A percentile compares a stretch with the other conserved stretches of the same genome.
These are phyloP conservation scores for Wickerhamiella infanticola DNA, from an alignment of 1,139 yeast genomes.

Conservation along the genomic window DNA sequence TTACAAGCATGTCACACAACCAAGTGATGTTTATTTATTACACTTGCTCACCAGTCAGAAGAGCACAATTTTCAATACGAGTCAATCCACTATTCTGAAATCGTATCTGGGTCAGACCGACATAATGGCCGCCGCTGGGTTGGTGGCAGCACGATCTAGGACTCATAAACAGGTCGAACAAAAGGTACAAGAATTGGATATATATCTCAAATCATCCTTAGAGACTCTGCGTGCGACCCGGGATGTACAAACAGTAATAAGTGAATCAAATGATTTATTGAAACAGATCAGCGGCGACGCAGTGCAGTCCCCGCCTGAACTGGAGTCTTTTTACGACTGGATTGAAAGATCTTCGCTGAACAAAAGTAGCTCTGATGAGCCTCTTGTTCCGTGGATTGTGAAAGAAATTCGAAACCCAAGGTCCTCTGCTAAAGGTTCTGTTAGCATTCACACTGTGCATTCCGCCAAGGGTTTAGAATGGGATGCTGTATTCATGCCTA, in stretches of 20 bases:
- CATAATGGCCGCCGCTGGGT: neutral
- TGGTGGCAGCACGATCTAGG: neutral
- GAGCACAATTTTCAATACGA: neutral
- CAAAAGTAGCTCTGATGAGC: neutral
- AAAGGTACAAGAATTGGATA: neutral
- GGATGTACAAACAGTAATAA: neutral
- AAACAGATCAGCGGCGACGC: neutral
- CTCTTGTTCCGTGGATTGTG: constrained; percentile 1
- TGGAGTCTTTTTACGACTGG: neutral
- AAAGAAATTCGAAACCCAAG: neutral
- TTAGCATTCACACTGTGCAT: constrained; percentile 57
- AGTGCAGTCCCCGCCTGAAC: neutral
- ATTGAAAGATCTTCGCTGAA: neutral
- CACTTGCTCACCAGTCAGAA: constrained; percentile 8
- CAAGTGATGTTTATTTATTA: constrained; percentile 7
- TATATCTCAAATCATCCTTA: neutral
- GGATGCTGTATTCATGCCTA: constrained; percentile 74
- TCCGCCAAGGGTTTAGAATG: constrained; percentile 83
- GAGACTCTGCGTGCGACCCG: neutral
- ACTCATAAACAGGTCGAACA: neutral
- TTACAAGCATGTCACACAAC: constrained; percentile 8
- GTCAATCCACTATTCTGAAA: neutral
- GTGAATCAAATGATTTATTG: neutral
- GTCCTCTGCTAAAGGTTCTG: constrained; percentile 12
- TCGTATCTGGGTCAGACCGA: neutral